Base-by-base conservation (phyloP, 1,284 basidiomycete species). In the Rhodotorula sp. region DNA sequence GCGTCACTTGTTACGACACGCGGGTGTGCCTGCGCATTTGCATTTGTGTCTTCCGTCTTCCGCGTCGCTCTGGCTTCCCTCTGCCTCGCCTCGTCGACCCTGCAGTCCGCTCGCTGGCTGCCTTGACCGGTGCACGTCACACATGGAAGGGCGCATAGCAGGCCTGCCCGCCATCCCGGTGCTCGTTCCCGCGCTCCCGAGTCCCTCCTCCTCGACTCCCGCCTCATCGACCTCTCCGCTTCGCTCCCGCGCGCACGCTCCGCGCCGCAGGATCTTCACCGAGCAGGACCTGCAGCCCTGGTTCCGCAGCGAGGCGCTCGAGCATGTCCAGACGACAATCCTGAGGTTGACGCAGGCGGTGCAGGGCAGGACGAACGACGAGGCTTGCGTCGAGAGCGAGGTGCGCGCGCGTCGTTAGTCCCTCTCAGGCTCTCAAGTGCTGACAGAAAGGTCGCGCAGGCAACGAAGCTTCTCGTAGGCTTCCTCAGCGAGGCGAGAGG, bases 401-500 rank as follows among this genome's bases (percentile, higher is more conserved):
- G 77, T 77, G 41, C 59, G 75, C 64, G 8, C 25, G 5, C 34
- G 34, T 34, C 34, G 5, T 3, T 34, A 5, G 13, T n/a, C 21
- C 23, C 55, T 16, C n/a, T 45, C 5, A 0, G 17, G 5, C 23
- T 48, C n/a, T 12, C 5, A 52, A 14, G n/a, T 10, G 46, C 48
- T 45, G 41, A 45, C n/a, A 7, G 25, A 27, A 19, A 21, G 13
- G 13, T 10, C 14, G 16, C 13, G 41, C 76, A 90, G 88, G 81
- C 85, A 10, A 82, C 88, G 34, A 71, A 78, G 16, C 80, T 79
- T 54, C 82, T 89, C 8, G 77, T 92, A 4, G 70, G 72, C 1
- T 81, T 95, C 66, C 84, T 99, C 7, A 86, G 91, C 69, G 83
- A 83, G n/a, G 82, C 97, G 63, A 87, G 89, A 75, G 71, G 75